These are phyloP conservation scores for Sugiyamaella pinicola DNA, from an alignment of 1,139 yeast species.

Conservation along the genomic window DNA sequence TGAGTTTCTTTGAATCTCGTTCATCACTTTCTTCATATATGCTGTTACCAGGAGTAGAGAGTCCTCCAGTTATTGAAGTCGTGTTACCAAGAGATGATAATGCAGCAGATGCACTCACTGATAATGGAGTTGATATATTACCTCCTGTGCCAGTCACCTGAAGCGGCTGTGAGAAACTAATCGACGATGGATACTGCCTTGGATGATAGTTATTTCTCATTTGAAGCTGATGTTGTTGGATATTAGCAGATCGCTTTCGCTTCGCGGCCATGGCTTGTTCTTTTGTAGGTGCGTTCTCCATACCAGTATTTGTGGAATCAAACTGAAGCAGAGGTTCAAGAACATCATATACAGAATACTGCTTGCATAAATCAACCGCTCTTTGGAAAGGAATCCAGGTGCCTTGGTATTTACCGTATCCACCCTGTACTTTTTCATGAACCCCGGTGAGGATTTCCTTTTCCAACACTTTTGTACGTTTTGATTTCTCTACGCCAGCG, in stretches of 20 bases:
- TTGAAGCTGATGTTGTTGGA: conserved; percentile 15
- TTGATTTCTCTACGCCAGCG: conserved; percentile 84
- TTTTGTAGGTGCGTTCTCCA: conserved; percentile 63
- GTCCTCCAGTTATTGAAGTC: not conserved
- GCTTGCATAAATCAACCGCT: conserved; percentile 62
- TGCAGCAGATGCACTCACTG: conserved; percentile 30
- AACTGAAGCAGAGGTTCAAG: conserved; percentile 64
- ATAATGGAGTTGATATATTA: conserved; percentile 25
- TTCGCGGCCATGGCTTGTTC: conserved; percentile 49
- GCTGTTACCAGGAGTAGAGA: not conserved
- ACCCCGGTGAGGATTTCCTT: conserved; percentile 82
- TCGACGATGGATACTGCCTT: conserved; percentile 15
- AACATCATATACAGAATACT: conserved; percentile 64
- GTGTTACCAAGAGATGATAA: conserved; percentile 25
- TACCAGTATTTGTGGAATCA: conserved; percentile 56
- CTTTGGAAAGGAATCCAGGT: conserved; percentile 78
- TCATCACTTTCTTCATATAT: conserved; percentile 13
- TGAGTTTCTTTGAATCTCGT: not conserved
- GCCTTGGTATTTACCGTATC: conserved; percentile 93
- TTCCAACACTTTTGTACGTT: conserved; percentile 81
- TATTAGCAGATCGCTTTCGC: conserved; percentile 35
- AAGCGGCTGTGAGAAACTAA: conserved; percentile 27
- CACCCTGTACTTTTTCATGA: conserved; percentile 94
- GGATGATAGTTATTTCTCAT: conserved; percentile 17
- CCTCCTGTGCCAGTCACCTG: conserved; percentile 28